Base-by-base conservation (phyloP, 2,329 filamentous ascomycete species). In the Dothistroma septosporum region DNA sequence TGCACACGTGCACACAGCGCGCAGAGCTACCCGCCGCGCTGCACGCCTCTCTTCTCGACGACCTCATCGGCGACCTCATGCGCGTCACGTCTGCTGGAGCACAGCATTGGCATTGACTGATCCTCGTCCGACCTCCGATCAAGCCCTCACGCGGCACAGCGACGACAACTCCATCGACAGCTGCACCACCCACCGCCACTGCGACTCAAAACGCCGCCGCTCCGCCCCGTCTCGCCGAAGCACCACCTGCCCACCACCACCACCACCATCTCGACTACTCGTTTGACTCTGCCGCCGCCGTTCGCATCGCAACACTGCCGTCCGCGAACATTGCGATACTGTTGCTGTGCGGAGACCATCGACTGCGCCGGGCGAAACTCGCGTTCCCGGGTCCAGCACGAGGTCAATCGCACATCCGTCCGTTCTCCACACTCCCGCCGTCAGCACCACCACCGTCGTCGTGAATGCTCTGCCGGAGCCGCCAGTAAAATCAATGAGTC, bases 401-500 rank as follows among this genome's bases (percentile, higher is more conserved):
- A 53, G 41, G 37, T 48, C 57, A 11, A 41, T 19, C 35, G 48
- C 59, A 55, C 54, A 50, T 53, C 59, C 55, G 55, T 50, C 28
- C 41, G 19, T 12, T n/a, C 22, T 57, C 55, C 41, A 32, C 53
- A 31, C 31, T 28, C 12, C 16, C 31, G 47, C 50, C 28, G 31
- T 56, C 57, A 61, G 32, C 50, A 31, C 57, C 28, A 37, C 41
- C 33, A 37, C 33, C 33, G 4, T 16, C 41, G n/a, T 49, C 55
- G 61, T 61, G 60, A 54, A 66, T 66, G 64, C 60, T 56, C 62
- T 49, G 58, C 47, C 52, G 53, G 57, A 58, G 61, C 68, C 44
- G 59, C 48, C 59, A 63, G 58, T 61, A 52, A 57, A 44, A 48
- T 57, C 64, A 63, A 71, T 71, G 69, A 69, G 67, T 69, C 66